phyloP scores from a whole-genome alignment of 2,329 filamentous ascomycete genomes.

The Trichoderma oligosporum region DNA sequence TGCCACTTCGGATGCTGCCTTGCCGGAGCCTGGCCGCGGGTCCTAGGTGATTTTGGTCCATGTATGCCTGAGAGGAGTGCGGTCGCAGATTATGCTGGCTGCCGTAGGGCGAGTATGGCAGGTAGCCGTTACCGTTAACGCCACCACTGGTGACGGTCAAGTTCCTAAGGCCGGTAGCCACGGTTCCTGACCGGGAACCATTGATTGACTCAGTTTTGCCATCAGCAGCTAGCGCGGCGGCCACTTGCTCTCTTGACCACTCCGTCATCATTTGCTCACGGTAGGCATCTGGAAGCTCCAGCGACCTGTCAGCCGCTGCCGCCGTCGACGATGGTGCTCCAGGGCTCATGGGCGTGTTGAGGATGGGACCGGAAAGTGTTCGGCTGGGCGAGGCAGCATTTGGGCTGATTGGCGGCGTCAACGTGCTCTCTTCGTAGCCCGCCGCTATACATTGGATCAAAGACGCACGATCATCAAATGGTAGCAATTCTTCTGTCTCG shows the following conservation, averaged over 20 bases:
- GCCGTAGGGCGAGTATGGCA: slow-evolving; percentile 45
- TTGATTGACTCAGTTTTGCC: slow-evolving; percentile 71
- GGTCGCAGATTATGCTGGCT: slow-evolving; percentile 51
- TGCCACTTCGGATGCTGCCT: slow-evolving; percentile 50
- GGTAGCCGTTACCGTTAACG: slow-evolving; percentile 37
- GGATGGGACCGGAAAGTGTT: slow-evolving; percentile 57
- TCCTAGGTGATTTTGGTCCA: slow-evolving; percentile 30
- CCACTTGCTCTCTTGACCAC: slow-evolving; percentile 74
- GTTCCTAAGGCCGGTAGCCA: slow-evolving; percentile 49
- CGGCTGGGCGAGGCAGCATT: slow-evolving; percentile 66
- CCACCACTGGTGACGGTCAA: slow-evolving; percentile 46
- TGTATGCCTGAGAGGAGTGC: slow-evolving; percentile 41
- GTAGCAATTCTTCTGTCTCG: slow-evolving; percentile 61
- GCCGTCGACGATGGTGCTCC: slow-evolving; percentile 26
- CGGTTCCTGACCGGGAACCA: slow-evolving; percentile 67
- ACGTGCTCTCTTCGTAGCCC: slow-evolving; percentile 60
- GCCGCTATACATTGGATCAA: slow-evolving; percentile 72
- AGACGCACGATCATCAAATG: slow-evolving; percentile 69
- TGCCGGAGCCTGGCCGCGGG: slow-evolving; percentile 48
- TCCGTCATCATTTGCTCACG: slow-evolving; percentile 72
- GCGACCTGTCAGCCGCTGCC: slow-evolving; percentile 35
- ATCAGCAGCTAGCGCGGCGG: slow-evolving; percentile 64
- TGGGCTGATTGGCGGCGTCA: slow-evolving; percentile 66
- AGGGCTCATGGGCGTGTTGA: slow-evolving; percentile 46
- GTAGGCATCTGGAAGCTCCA: slow-evolving; percentile 62